A percentile compares a stretch with the other conserved stretches of the same genome.
These are phyloP conservation scores for Cystofilobasidium bisporidii DNA, from an alignment of 768 basidiomycete species.

Conservation along the genomic window DNA sequence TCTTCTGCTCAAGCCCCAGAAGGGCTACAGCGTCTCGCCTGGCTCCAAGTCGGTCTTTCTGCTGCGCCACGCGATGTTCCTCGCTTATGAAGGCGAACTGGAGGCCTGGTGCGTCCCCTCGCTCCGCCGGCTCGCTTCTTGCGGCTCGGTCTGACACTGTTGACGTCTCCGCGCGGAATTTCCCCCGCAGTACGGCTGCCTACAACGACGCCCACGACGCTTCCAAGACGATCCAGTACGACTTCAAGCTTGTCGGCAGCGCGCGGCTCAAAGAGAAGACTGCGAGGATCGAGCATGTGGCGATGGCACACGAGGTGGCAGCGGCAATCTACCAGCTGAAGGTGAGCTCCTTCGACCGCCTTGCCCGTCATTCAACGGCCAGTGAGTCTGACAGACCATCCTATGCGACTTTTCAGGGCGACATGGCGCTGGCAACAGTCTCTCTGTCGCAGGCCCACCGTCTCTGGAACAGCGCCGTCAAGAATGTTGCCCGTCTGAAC, in stretches of 20 bases:
- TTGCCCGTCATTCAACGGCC: background rate
- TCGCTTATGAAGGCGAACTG: slow-evolving; percentile 54
- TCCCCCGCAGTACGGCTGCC: slow-evolving; percentile 32
- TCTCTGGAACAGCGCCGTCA: slow-evolving; percentile 25
- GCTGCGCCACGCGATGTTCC: slow-evolving; percentile 57
- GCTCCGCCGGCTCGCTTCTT: background rate
- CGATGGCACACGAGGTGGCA: slow-evolving; percentile 21
- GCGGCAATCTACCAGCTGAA: slow-evolving; percentile 11
- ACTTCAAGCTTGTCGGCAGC: slow-evolving; percentile 8
- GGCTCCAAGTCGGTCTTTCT: slow-evolving; percentile 51
- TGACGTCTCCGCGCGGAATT: slow-evolving; percentile 32
- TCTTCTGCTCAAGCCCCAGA: slow-evolving; percentile 40
- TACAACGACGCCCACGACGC: slow-evolving; percentile 24
- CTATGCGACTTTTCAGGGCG: background rate
- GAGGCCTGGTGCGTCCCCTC: slow-evolving; percentile 48
- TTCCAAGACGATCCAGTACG: slow-evolving; percentile 27
- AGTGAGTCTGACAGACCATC: too few species aligned
- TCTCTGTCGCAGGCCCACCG: slow-evolving; percentile 26
- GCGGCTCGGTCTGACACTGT: slow-evolving; percentile 41
- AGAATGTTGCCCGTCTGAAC: slow-evolving; percentile 19
- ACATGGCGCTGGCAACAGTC: slow-evolving; percentile 10
- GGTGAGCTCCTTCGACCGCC: background rate
- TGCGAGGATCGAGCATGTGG: slow-evolving; percentile 14
- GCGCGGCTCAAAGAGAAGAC: background rate
- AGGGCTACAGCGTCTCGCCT: slow-evolving; percentile 41